Percentiles rank a stretch among this genome's conserved stretches.
Evolutionary conservation across 2,329 filamentous ascomycete species (phyloP).

Genomic region (Phialophora macrospora): DNA sequence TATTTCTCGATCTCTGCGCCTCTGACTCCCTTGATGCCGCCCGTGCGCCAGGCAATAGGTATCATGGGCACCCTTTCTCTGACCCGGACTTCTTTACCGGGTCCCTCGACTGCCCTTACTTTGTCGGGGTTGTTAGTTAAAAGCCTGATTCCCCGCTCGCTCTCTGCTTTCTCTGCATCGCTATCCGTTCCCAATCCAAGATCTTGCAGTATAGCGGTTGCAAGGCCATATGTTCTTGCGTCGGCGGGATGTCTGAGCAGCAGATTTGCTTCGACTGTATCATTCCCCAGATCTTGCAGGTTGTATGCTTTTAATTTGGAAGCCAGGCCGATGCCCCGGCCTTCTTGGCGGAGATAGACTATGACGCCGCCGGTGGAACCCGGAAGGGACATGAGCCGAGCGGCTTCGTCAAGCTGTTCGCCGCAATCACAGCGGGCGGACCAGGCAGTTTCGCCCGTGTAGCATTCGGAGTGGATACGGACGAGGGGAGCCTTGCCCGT

Average conservation of each 20-base stretch:
- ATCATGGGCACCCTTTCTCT: constrained; percentile 94
- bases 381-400: constrained; percentile 82
- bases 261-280: constrained; percentile 95
- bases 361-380: constrained; percentile 77
- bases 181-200: constrained; percentile 71
- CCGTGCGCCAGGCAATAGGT: constrained; percentile 85
- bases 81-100: constrained; percentile 83
- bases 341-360: constrained; percentile 93
- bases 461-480: constrained; percentile 96
- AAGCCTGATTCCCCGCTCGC: constrained; percentile 65
- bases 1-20: constrained; percentile 93
- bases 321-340: constrained; percentile 88
- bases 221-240: constrained; percentile 91
- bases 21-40: constrained; percentile 76
- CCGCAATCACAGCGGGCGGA: constrained; percentile 97
- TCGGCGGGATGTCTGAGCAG: constrained; percentile 90
- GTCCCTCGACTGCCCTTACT: constrained; percentile 90
- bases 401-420: constrained; percentile 95
- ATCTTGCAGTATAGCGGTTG: constrained; percentile 90
- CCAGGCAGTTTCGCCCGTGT: constrained; percentile 98
- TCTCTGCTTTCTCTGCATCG: constrained; percentile 43
- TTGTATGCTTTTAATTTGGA: constrained; percentile 99
- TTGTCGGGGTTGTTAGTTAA: constrained; percentile 98
- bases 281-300: constrained; percentile 92
- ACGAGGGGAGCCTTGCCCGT: constrained; percentile 69